Base-by-base conservation (phyloP, 768 basidiomycete species). In the Scleroderma bovista region DNA sequence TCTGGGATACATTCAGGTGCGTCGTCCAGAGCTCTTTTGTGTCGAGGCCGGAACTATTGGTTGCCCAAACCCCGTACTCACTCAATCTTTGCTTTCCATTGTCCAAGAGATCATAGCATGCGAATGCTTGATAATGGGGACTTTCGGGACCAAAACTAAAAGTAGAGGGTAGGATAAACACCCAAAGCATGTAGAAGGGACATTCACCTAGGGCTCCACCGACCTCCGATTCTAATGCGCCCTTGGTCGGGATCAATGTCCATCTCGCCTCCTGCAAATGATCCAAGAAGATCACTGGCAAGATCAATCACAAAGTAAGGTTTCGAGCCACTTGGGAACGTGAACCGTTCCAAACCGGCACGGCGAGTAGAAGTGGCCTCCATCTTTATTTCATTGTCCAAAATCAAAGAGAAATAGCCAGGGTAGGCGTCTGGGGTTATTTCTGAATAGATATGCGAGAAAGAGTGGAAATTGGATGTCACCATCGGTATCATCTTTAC, bases 61-160 rank as follows among this genome's bases (percentile, higher is more conserved):
- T 81, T 10, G 79, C 81, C 82, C 83, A 86, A 10, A 84, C 74
- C n/a, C 83, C 84, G 47, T 73, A 85, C 60, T 86, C 80, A 55
- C 72, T 72, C 7, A 85, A 64, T 45, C 72, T 76, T 65, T 85
- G 83, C 33, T 73, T 77, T n/a, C 84, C 83, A 26, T 75, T 75
- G 58, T 84, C 73, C 12, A 83, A 70, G 10, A 85, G 68, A 57
- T 85, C 83, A 56, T 83, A 84, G 57, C 84, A 86, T 3, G 82
- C 82, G 55, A 81, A 85, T 3, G 81, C 83, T 53, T 84, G 74
- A 55, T 84, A 85, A 50, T 74, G 74, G 65, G 76, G 81, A 12
- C 58, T 53, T 2, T 69, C 66, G 32, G 84, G 84, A 5, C 83
- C 83, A 51, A 84, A 86, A 59, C 84, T 86, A 44, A 32, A 22